Evolutionary conservation across 345 rosid species (phyloP), one percentile per base, ranked within the genome.

Genomic region (Anacardium occidentale): DNA sequence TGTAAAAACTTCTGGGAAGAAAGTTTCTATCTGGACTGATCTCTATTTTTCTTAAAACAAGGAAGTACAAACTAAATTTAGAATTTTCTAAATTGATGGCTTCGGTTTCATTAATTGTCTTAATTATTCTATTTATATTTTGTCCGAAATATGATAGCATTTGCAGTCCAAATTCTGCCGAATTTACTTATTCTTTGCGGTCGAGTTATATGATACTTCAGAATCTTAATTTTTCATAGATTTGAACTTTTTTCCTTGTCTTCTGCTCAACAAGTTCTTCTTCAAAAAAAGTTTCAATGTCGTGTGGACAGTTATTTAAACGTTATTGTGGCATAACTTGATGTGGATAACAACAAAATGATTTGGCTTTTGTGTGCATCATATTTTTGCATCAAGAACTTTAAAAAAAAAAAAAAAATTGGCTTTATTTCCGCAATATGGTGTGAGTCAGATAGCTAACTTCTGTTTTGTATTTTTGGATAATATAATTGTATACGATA

Each of bases 361-460:
- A 55, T 68, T 53, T 54, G 20, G 13, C 3, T 53, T 37, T 68
- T 54, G 11, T 53, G 51, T 54, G 32, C 53, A 42, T 56, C 14
- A 54, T 40, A 47, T 53, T 53, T 51, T 13, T n/a, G 61, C 37
- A 67, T 53, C 60, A 34, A 47, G 20, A 67, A 65, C 55, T 47
- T 21, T 10, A 20, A 5, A 56, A n/a, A n/a, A n/a, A n/a, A n/a
- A n/a, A n/a, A n/a, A n/a, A n/a, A n/a, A n/a, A n/a, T n/a, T n/a
- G n/a, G n/a, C n/a, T n/a, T n/a, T n/a, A n/a, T n/a, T n/a, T n/a
- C n/a, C n/a, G n/a, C n/a, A n/a, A n/a, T n/a, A n/a, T n/a, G 32
- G 32, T 29, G 32, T 29, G 3, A 29, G 32, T 29, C 32, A 29
- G 32, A 29, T 29, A 29, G 3, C 32, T 29, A 29, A 29, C 32